Evolutionary conservation across 257 asterid species (phyloP).

Genomic region (Verbena officinalis): DNA sequence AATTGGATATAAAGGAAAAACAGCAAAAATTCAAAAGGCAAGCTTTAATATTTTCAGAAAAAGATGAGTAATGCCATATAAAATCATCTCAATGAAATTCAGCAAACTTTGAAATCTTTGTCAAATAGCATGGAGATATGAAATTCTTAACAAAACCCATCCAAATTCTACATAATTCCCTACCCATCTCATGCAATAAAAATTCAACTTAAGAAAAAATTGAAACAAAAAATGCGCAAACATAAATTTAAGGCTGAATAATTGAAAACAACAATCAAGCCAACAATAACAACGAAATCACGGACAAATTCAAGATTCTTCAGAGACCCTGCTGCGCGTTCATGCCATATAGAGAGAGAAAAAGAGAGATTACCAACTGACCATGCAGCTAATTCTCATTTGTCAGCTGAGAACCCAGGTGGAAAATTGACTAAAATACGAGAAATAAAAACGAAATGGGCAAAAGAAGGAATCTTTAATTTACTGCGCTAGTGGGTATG

Average conservation of each 20-base stretch:
- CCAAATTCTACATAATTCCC: not conserved
- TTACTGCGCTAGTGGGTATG: not conserved
- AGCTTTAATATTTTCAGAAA: constrained; percentile 11
- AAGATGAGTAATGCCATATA: constrained; percentile 4
- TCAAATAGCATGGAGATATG: constrained; percentile 7
- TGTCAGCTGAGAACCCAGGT: constrained; percentile 37
- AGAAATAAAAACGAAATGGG: not conserved
- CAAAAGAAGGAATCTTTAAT: constrained; percentile 1
- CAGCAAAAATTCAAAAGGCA: not conserved
- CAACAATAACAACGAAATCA: constrained; percentile 23
- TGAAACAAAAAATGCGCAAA: constrained; percentile 25
- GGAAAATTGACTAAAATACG: constrained; percentile 11
- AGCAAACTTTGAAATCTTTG: not conserved
- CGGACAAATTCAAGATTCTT: not conserved
- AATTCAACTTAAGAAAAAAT: constrained; percentile 11
- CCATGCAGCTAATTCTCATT: constrained; percentile 33
- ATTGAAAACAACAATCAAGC: constrained; percentile 5
- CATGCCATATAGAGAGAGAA: constrained; percentile 14
- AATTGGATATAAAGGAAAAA: not conserved
- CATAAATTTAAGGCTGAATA: not conserved
- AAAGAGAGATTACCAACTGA: constrained; percentile 30
- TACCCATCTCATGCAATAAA: constrained; percentile 1
- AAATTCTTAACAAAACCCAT: not conserved
- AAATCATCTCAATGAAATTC: constrained; percentile 6
- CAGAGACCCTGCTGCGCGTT: constrained; percentile 3